These are phyloP conservation scores for Aspergillus neoniger DNA, from an alignment of 2,329 filamentous ascomycete species.

Conservation along the genomic window DNA sequence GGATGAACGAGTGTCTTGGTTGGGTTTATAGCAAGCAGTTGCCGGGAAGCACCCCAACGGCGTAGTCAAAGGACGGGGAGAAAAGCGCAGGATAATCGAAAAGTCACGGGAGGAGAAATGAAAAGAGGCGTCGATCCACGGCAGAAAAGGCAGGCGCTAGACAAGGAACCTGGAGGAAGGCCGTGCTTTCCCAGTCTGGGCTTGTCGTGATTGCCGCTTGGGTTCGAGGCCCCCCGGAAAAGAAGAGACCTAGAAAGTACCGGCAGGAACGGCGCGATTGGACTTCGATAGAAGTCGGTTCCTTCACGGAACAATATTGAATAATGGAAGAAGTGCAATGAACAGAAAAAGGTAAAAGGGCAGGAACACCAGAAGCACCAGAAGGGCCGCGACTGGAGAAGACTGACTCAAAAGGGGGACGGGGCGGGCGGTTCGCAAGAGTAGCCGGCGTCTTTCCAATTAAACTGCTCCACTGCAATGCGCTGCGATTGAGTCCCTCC, in stretches of 20 bases:
- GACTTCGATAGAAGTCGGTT: not conserved
- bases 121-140: slow-evolving; percentile 11
- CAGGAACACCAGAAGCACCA: slow-evolving; percentile 5
- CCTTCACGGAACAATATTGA: not conserved
- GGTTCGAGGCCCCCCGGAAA: not conserved
- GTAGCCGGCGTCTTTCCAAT: slow-evolving; percentile 14
- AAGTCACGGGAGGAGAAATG: slow-evolving; percentile 11
- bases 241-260: not conserved
- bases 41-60: slow-evolving; percentile 2
- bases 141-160: slow-evolving; percentile 4
- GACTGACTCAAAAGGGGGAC: slow-evolving; percentile 9
- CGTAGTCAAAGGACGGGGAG: slow-evolving; percentile 4
- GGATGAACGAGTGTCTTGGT: slow-evolving; percentile 16
- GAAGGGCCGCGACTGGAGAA: slow-evolving; percentile 6
- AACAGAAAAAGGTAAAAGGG: slow-evolving; percentile 3
- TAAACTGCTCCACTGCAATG: slow-evolving; percentile 15
- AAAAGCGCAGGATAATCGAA: not conserved
- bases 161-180: slow-evolving; percentile 1
- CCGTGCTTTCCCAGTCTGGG: slow-evolving; percentile 1
- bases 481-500: slow-evolving; percentile 1
- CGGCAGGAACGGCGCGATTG: not conserved
- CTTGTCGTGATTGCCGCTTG: not conserved
- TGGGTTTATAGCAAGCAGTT: slow-evolving; percentile 7
- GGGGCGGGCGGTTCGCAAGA: slow-evolving; percentile 14
- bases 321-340: not conserved